Evolutionary conservation across 108 stramenopile genomes (phyloP).

Genomic region (Aurantiochytrium sp.): DNA sequence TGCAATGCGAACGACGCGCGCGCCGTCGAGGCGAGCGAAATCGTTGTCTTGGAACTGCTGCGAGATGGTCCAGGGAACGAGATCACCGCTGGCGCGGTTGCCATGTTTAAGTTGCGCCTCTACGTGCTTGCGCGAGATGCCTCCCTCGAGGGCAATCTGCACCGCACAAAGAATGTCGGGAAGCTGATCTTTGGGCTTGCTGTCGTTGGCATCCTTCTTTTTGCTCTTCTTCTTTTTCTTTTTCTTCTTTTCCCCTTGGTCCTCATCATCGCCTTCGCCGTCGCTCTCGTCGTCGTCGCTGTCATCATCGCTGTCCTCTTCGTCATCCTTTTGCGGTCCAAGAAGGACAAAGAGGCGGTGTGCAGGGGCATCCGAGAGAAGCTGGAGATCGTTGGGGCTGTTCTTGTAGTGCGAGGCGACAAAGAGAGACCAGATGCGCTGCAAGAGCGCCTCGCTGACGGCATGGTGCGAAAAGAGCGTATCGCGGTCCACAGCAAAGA

Average conservation of each 20-base stretch:
- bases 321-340: conserved; percentile 74
- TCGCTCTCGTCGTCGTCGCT: conserved; percentile 43
- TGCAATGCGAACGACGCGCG: conserved; percentile 92
- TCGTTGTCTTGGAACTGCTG: conserved; percentile 97
- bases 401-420: conserved; percentile 99
- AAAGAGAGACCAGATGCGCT: conserved; percentile 92
- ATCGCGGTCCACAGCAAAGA: conserved; percentile 93
- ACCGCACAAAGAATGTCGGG: conserved; percentile 53
- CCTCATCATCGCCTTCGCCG: conserved; percentile 53
- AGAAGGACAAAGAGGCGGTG: conserved; percentile 91
- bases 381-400: conserved; percentile 94
- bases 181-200: conserved; percentile 16
- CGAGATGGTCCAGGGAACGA: conserved; percentile 98
- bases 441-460: conserved; percentile 90
- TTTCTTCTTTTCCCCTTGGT: conserved; percentile 45
- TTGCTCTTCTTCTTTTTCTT: conserved; percentile 59
- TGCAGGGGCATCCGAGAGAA: conserved; percentile 96
- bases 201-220: conserved; percentile 27
- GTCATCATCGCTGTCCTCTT: conserved; percentile 49
- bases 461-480: conserved; percentile 96
- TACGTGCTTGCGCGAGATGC: conserved; percentile 78
- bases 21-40: conserved; percentile 86
- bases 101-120: conserved; percentile 84
- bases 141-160: conserved; percentile 86
- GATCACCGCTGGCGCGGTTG: conserved; percentile 86